Conservation (phyloP, 2,329 filamentous ascomycete genomes). For the Aspergillus chevalieri region DNA sequence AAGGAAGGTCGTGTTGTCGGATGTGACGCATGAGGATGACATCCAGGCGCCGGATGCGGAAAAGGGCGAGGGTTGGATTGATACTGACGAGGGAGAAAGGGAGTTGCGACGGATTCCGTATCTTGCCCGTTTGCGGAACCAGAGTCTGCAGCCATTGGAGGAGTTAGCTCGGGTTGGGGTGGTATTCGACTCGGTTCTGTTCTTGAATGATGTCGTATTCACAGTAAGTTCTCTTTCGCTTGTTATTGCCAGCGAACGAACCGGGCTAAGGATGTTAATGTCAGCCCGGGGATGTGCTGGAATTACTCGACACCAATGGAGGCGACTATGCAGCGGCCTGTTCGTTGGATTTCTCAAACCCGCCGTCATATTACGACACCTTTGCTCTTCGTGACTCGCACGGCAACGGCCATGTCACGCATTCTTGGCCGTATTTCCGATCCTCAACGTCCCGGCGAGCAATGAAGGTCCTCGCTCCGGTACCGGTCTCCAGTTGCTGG, state of each 20-base stretch:
- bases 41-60: slow-evolving; percentile 40
- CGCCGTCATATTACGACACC: slow-evolving; percentile 66
- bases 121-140: slow-evolving; percentile 59
- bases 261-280: not conserved
- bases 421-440: slow-evolving; percentile 56
- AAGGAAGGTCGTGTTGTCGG: slow-evolving; percentile 53
- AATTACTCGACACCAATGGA: slow-evolving; percentile 54
- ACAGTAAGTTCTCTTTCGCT: slow-evolving; percentile 21
- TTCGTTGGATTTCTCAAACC: slow-evolving; percentile 62
- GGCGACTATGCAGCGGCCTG: slow-evolving; percentile 62
- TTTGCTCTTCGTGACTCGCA: slow-evolving; percentile 65
- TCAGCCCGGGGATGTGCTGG: slow-evolving; percentile 47
- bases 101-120: slow-evolving; percentile 64
- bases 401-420: slow-evolving; percentile 57
- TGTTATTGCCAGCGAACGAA: not conserved
- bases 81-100: slow-evolving; percentile 48
- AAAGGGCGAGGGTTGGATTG: slow-evolving; percentile 54
- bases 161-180: slow-evolving; percentile 46
- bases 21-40: slow-evolving; percentile 54
- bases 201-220: slow-evolving; percentile 48
- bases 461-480: slow-evolving; percentile 47
- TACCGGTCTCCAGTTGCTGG: slow-evolving; percentile 60
- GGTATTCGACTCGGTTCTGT: slow-evolving; percentile 54
- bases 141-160: slow-evolving; percentile 54
- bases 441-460: slow-evolving; percentile 45